These are phyloP conservation scores for Phytophthora chlamydospora DNA, from an alignment of 352 stramenopile genomes.

Conservation along the genomic window DNA sequence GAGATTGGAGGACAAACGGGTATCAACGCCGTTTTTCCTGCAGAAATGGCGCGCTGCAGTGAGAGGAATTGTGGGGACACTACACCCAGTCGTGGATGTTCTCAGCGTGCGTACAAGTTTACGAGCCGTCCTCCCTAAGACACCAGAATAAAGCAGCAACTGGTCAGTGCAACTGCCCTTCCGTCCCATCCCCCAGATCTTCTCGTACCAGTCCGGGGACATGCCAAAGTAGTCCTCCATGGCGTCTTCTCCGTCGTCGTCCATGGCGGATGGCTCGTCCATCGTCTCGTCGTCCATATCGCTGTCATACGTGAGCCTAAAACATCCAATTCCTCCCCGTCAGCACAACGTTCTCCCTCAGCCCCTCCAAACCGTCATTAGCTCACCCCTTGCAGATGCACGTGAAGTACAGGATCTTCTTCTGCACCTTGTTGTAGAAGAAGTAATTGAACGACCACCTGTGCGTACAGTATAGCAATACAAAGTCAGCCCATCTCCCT, in stretches of 20 bases:
- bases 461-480: conserved; percentile 14
- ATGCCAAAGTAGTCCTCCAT: conserved; percentile 90
- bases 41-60: conserved; percentile 36
- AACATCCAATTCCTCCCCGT: conserved; percentile 1
- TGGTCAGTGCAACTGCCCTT: background rate
- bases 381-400: conserved; percentile 91
- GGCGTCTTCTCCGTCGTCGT: conserved; percentile 80
- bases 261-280: conserved; percentile 65
- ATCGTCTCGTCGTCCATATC: conserved; percentile 85
- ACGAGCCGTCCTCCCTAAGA: conserved; percentile 64
- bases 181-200: background rate
- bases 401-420: conserved; percentile 94
- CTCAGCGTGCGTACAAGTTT: conserved; percentile 27
- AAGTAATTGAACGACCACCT: conserved; percentile 97
- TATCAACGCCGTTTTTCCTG: conserved; percentile 9
- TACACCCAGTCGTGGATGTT: conserved; percentile 17
- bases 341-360: background rate
- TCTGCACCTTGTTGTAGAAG: conserved; percentile 94
- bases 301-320: conserved; percentile 66
- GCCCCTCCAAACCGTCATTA: background rate
- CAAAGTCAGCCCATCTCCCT: no score
- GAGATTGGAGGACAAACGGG: conserved; percentile 16
- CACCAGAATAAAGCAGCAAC: conserved; percentile 9
- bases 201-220: conserved; percentile 79
- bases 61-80: conserved; percentile 6